These are phyloP conservation scores for Panicum hallii DNA, from an alignment of 202 grass and related monocot genomes.

Conservation along the genomic window DNA sequence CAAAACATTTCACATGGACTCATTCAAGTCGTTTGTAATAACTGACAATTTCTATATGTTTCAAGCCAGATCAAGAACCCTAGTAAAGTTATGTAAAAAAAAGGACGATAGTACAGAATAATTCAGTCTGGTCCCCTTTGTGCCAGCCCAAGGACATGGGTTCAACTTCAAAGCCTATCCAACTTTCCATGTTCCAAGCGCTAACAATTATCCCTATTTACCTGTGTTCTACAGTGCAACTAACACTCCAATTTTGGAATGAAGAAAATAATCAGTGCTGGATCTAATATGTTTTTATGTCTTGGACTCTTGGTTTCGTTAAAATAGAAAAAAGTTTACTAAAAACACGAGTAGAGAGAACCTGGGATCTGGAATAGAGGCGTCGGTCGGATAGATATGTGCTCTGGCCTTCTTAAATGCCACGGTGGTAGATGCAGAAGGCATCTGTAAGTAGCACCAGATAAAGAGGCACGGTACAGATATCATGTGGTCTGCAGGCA, in stretches of 20 bases:
- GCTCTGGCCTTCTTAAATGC: constrained; percentile 7
- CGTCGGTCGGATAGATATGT: not conserved
- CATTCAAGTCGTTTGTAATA: constrained; percentile 36
- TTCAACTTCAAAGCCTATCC: not conserved
- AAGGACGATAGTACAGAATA: not conserved
- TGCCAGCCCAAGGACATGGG: constrained; percentile 13
- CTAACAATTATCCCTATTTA: not conserved
- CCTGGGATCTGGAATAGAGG: not conserved
- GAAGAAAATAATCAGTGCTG: not conserved
- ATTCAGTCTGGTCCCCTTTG: constrained; percentile 32
- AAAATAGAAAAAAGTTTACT: not conserved
- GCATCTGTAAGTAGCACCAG: not conserved
- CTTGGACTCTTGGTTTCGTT: not conserved
- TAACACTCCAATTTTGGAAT: not conserved
- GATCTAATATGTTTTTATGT: not conserved
- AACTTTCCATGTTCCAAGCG: not conserved
- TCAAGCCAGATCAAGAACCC: constrained; percentile 12
- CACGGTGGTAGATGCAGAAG: constrained; percentile 24
- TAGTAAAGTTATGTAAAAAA: not conserved
- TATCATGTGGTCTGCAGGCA: constrained; percentile 27
- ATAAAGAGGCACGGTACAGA: not conserved
- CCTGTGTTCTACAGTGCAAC: not conserved
- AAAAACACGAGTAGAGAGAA: not conserved
- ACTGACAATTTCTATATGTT: not conserved
- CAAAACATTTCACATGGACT: constrained; percentile 37